A percentile compares a stretch with the other conserved stretches of the same genome.
Conservation (phyloP, 2,329 filamentous ascomycete species). For the Aspergillus sp. region DNA sequence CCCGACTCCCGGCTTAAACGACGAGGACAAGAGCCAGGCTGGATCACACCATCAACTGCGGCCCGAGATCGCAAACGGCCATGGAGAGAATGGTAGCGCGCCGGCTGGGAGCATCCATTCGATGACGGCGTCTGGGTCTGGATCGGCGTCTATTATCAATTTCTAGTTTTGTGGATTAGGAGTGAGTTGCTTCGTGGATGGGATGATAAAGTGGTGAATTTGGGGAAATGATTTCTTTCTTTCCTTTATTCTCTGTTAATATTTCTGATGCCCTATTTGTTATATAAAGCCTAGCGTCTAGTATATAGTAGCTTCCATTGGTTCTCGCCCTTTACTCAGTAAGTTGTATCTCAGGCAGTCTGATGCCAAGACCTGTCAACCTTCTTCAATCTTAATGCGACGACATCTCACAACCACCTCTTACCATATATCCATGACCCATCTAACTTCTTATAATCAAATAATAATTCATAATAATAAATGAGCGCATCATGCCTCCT, state of each 20-base stretch:
- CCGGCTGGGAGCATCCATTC: slow-evolving; percentile 25
- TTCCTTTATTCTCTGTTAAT: slow-evolving; percentile 1
- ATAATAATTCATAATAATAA: slow-evolving; percentile 8
- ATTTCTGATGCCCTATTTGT: background rate
- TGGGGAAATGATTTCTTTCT: background rate
- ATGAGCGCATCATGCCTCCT: slow-evolving; percentile 2
- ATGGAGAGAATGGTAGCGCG: slow-evolving; percentile 10
- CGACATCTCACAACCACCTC: background rate
- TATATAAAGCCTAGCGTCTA: background rate
- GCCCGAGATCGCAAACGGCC: slow-evolving; percentile 10
- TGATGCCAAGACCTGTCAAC: too few relatives aligned
- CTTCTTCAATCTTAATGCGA: background rate
- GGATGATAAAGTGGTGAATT: background rate
- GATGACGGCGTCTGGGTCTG: slow-evolving; percentile 22
- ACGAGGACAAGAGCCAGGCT: slow-evolving; percentile 6
- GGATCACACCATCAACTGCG: background rate
- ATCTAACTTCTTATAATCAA: background rate
- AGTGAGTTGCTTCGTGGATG: too few relatives aligned
- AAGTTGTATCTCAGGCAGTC: too few relatives aligned
- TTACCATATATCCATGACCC: background rate
- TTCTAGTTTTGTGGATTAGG: slow-evolving; percentile 2
- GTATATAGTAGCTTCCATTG: background rate
- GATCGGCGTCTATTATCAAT: slow-evolving; percentile 13
- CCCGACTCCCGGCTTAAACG: slow-evolving; percentile 15
- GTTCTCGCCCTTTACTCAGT: background rate